Evolutionary conservation across 352 stramenopile genomes (phyloP), one percentile per base, ranked within the genome.

Genomic region (Pythium phragmitis): DNA sequence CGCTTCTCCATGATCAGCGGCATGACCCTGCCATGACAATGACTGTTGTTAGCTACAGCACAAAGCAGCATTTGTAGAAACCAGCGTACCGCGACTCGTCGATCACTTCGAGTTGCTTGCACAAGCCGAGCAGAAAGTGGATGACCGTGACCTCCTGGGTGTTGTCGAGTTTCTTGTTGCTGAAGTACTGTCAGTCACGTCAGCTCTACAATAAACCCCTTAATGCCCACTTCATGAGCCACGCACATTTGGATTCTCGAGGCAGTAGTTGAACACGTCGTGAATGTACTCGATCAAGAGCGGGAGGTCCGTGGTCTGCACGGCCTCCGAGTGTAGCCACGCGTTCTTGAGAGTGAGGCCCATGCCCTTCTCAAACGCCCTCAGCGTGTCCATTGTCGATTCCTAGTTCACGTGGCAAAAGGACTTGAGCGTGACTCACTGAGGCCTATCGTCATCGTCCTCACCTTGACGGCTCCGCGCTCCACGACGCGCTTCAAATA

Each of bases 301-400:
- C n/a, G 89, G 90, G 2, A 97, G 73, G 67, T 97, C 89, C 7
- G 89, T 96, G 7, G 88, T 97, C 77, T 97, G 90, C 4, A 97
- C 77, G 8, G 90, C 90, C 68, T 97, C 90, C 0, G 91, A 77
- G 60, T 97, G 89, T 7, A 89, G 72, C 90, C 90, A 97, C 0
- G 90, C 90, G 60, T 97, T 97, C 61, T 93, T 88, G 23, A 97
- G 71, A 19, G 91, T 89, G 51, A 94, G 63, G 0, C 90, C 88
- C 81, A 97, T 93, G 21, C 87, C 87, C 42, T 83, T 89, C 62
- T 97, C 90, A 54, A 97, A 97, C 57, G 89, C 88, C 43, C 92
- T 76, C 68, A 96, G 68, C 8, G 74, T 68, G 49, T 82, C 69
- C 77, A 89, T 80, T 3, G 83, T 91, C 33, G 85, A 78, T 5